These are phyloP conservation scores for Ophiostoma montium DNA, from an alignment of 2,329 filamentous ascomycete genomes.

Conservation along the genomic window DNA sequence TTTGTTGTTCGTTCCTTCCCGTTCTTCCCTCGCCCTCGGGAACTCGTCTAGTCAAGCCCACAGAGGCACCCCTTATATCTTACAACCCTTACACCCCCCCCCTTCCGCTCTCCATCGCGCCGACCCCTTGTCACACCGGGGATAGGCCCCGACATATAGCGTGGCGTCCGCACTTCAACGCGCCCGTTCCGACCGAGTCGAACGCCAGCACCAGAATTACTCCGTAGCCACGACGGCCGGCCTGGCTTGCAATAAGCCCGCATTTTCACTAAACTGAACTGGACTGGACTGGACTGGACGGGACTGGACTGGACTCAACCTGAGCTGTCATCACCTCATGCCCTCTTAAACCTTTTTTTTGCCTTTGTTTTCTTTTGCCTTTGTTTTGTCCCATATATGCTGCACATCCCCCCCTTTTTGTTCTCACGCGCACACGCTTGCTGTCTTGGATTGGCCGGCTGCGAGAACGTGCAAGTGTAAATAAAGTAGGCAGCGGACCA, in stretches of 20 bases:
- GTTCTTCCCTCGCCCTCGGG: background rate
- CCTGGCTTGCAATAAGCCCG: background rate
- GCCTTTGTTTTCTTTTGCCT: background rate
- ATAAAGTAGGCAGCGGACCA: background rate
- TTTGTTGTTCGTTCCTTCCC: background rate
- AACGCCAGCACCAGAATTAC: background rate
- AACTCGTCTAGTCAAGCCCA: too few species aligned
- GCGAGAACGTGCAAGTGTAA: background rate
- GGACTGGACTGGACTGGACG: too few species aligned
- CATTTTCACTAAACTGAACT: too few species aligned
- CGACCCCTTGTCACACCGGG: conserved; percentile 4
- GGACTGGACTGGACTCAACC: background rate
- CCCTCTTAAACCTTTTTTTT: background rate
- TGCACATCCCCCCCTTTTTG: too few species aligned
- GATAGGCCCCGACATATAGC: background rate
- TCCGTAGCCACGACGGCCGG: background rate
- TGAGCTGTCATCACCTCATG: background rate
- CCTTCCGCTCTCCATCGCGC: background rate
- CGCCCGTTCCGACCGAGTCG: background rate
- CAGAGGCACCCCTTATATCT: conserved; percentile 7
- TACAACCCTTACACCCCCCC: conserved; percentile 1
- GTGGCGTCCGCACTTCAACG: background rate
- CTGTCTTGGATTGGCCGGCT: background rate
- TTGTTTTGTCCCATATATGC: too few species aligned
- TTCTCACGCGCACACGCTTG: too few species aligned